Evolutionary conservation across 129 eudicot genomes (phyloP).

Genomic region (Lactuca saligna): DNA sequence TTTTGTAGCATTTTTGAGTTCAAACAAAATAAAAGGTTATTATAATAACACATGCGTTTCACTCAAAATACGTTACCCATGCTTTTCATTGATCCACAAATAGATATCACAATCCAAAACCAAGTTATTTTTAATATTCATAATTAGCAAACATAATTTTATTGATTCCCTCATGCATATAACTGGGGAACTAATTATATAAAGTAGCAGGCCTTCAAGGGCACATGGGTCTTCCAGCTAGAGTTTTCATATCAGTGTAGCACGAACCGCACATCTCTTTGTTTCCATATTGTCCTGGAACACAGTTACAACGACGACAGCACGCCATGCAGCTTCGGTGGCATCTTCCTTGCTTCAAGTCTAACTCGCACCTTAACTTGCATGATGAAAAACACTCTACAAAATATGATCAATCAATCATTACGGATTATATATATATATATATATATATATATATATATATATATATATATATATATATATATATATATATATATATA

Average conservation of each 20-base stretch:
- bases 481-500: no score
- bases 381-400: conserved; percentile 70
- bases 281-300: conserved; percentile 80
- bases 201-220: conserved; percentile 36
- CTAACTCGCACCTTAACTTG: conserved; percentile 51
- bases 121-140: conserved; percentile 8
- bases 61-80: no score
- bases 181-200: not conserved
- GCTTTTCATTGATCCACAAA: no score
- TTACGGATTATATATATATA: no score
- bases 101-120: conserved; percentile 16
- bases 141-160: not conserved
- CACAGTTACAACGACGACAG: conserved; percentile 83
- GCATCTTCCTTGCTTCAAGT: conserved; percentile 61
- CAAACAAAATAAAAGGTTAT: no score
- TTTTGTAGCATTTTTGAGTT: no score
- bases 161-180: not conserved
- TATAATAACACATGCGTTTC: no score
- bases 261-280: conserved; percentile 63
- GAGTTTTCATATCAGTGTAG: conserved; percentile 71
- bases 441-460: no score
- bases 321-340: conserved; percentile 61
- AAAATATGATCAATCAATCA: not conserved
- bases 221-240: conserved; percentile 69
- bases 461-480: no score